Evolutionary conservation across 1,284 basidiomycete genomes (phyloP), one percentile per base, ranked within the genome.

Genomic region (Gymnopus androsaceus): DNA sequence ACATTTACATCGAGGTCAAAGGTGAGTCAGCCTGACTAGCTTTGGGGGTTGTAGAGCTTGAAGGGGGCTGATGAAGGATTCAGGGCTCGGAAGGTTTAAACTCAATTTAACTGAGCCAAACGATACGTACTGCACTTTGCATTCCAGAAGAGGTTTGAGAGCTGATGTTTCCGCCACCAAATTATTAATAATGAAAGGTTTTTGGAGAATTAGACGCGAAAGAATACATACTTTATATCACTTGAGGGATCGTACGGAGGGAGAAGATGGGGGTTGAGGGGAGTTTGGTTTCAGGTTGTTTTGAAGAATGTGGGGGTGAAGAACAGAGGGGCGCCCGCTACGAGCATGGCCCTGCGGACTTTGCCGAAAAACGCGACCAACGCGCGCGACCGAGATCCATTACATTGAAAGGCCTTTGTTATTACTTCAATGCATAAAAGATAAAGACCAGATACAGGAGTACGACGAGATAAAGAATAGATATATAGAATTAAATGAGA

Each of bases 1-100:
- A 28, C n/a, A 47, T 36, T 49, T 34, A 38, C 42, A 30, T 44
- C 11, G 46, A 42, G 44, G 19, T 56, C 14, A 56, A 51, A 27
- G 44, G 57, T 11, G 12, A 27, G 27, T 54, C 54, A 47, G 52
- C 33, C 23, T 21, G 21, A 25, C 48, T 50, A n/a, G 30, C 9
- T n/a, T 31, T 17, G 17, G 31, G 23, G 23, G 27, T 23, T 19
- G 47, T 15, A 36, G 47, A 36, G 23, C 12, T 48, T 7, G 47
- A 48, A n/a, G 30, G 33, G 9, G 34, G 38, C 48, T 50, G 25
- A 28, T 14, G 25, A 38, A 17, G 23, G 14, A 17, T 15, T 50
- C 11, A 37, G 48, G 9, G 17, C 11, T 9, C 7, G 25, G 19
- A 36, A 15, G 30, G 9, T 9, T 7, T 11, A 36, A 4, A 4